Evolutionary conservation across 768 basidiomycete species (phyloP).

Genomic region (Suillus placidus): DNA sequence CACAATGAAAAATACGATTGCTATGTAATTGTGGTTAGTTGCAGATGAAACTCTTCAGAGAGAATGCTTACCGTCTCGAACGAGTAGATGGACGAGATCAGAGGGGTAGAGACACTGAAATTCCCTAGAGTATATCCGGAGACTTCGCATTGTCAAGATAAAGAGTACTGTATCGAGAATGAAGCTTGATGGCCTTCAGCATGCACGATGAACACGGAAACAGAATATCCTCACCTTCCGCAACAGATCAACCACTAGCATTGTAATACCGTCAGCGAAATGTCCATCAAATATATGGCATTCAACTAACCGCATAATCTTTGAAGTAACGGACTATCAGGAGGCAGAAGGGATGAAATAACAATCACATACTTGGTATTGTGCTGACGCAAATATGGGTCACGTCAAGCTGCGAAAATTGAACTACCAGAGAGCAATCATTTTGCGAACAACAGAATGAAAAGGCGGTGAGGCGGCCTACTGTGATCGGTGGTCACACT

Average conservation of each 20-base stretch:
- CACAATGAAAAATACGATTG: constrained; percentile 10
- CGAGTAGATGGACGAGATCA: constrained; percentile 20
- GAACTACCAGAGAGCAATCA: not conserved
- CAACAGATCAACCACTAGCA: constrained; percentile 11
- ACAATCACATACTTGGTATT: constrained; percentile 14
- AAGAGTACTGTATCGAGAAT: constrained; percentile 18
- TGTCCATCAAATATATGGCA: not conserved
- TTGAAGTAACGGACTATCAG: not conserved
- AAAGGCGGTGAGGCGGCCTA: not conserved
- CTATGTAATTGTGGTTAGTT: not conserved
- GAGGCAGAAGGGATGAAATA: not conserved
- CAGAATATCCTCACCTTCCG: constrained; percentile 7
- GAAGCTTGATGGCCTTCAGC: constrained; percentile 15
- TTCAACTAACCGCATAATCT: not conserved
- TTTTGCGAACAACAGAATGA: not conserved
- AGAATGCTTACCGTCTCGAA: constrained; percentile 24
- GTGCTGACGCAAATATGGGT: constrained; percentile 17
- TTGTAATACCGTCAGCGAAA: not conserved
- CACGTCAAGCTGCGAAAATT: constrained; percentile 16
- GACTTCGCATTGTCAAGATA: constrained; percentile 4
- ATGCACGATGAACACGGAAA: not conserved
- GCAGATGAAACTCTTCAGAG: not conserved
- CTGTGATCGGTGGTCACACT: not conserved
- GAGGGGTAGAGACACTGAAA: constrained; percentile 4
- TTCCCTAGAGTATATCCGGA: constrained; percentile 5